These are phyloP conservation scores for Claviceps arundinis DNA, from an alignment of 2,329 filamentous ascomycete genomes.

Conservation along the genomic window DNA sequence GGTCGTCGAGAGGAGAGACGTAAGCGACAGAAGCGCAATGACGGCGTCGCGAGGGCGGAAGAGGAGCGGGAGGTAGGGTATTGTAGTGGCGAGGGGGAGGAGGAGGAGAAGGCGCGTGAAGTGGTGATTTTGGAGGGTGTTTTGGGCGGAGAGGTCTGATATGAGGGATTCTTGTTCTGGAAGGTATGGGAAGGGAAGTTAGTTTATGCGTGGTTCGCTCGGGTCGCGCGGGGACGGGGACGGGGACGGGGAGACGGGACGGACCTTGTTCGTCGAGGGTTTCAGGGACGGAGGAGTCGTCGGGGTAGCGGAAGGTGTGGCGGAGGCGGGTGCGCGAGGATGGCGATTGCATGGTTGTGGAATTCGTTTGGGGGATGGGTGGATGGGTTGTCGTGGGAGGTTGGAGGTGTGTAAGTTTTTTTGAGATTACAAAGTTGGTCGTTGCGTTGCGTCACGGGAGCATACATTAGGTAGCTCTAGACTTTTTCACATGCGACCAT, in stretches of 20 bases:
- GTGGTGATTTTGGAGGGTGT: slow-evolving; percentile 42
- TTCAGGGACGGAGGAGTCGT: slow-evolving; percentile 40
- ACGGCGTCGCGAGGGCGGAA: slow-evolving; percentile 23
- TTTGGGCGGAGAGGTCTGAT: slow-evolving; percentile 36
- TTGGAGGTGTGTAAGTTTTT: neutral
- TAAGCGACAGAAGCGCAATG: slow-evolving; percentile 43
- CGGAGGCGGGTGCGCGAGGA: slow-evolving; percentile 47
- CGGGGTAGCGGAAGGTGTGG: slow-evolving; percentile 66
- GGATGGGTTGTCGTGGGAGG: neutral
- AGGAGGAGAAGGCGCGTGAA: slow-evolving; percentile 45
- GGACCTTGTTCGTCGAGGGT: slow-evolving; percentile 65
- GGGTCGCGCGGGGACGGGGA: neutral
- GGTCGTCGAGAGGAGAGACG: slow-evolving; percentile 47
- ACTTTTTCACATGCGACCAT: too few relatives aligned
- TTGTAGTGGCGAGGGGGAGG: slow-evolving; percentile 41
- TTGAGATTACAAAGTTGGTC: neutral
- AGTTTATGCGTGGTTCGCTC: neutral
- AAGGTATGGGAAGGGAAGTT: slow-evolving; percentile 6
- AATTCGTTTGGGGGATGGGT: neutral
- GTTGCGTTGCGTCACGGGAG: neutral
- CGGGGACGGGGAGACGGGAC: neutral
- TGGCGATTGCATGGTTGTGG: slow-evolving; percentile 6
- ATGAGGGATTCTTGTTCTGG: slow-evolving; percentile 56
- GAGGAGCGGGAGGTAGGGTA: slow-evolving; percentile 36
- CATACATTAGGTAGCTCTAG: too few relatives aligned